Percentiles rank a stretch among this genome's conserved stretches.
Conservation (phyloP, 164 flowering plant genomes). For the Nymphaea thermarum region DNA sequence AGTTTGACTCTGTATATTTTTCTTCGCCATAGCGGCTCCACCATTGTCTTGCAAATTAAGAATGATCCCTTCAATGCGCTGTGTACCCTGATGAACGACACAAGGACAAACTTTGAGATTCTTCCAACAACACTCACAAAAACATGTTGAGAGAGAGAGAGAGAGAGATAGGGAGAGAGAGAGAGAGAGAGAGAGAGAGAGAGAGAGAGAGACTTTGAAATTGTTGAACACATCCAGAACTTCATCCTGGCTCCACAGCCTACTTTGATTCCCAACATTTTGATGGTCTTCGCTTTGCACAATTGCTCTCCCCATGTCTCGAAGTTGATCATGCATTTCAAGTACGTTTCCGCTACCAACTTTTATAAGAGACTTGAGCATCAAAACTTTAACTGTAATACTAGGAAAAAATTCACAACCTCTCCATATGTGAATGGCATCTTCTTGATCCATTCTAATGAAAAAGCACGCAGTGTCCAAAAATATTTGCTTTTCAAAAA, state of each 20-base stretch:
- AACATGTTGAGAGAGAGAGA: not conserved
- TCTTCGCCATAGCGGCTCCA: no score
- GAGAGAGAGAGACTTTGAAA: no score
- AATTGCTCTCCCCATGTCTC: slow-evolving; percentile 14
- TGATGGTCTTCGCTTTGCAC: slow-evolving; percentile 9
- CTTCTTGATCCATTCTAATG: slow-evolving; percentile 17
- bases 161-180: not conserved
- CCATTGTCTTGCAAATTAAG: not conserved
- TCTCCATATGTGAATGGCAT: slow-evolving; percentile 16
- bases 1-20: not conserved
- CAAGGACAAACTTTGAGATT: not conserved
- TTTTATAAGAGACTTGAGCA: slow-evolving; percentile 24
- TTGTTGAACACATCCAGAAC: slow-evolving; percentile 16
- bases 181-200: no score
- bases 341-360: slow-evolving; percentile 8
- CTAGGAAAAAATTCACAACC: slow-evolving; percentile 27
- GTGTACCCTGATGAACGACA: not conserved
- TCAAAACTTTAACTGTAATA: slow-evolving; percentile 16
- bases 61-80: not conserved
- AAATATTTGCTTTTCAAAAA: not conserved
- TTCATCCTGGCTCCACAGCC: slow-evolving; percentile 31
- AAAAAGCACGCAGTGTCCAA: slow-evolving; percentile 12
- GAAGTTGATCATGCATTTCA: slow-evolving; percentile 16
- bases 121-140: not conserved
- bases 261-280: slow-evolving; percentile 31